Evolutionary conservation across 345 rosid species (phyloP).

Genomic region (Syzygium oleosum): DNA sequence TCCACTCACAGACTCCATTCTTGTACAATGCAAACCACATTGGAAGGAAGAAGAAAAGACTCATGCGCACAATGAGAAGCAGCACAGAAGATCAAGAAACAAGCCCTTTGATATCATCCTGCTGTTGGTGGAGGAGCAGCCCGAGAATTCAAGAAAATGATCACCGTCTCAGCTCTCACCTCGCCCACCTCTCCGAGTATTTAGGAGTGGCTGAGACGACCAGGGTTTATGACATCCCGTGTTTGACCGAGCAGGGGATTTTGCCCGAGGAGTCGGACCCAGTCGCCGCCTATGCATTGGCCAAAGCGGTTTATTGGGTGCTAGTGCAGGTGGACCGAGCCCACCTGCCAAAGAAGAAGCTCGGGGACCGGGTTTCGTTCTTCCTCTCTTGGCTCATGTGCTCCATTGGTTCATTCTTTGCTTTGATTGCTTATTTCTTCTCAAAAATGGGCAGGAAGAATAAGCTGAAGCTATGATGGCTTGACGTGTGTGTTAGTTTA

Average conservation of each 20-base stretch:
- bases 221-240: constrained; percentile 39
- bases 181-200: constrained; percentile 3
- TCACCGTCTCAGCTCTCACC: neutral
- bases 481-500: neutral
- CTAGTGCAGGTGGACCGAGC: constrained; percentile 4
- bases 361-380: neutral
- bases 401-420: neutral
- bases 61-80: neutral
- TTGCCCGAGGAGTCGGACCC: constrained; percentile 49
- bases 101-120: neutral
- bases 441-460: neutral
- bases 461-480: neutral
- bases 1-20: neutral
- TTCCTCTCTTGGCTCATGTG: constrained; percentile 1
- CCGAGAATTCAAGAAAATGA: neutral
- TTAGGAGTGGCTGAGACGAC: constrained; percentile 29
- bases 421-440: neutral
- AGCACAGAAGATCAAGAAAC: neutral
- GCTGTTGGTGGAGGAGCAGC: neutral
- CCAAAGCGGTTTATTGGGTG: constrained; percentile 36
- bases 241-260: constrained; percentile 45
- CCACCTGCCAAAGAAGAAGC: neutral
- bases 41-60: neutral
- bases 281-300: constrained; percentile 26
- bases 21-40: neutral